These are phyloP conservation scores for Podosphaera xanthii DNA, from an alignment of 2,329 filamentous ascomycete genomes.

Conservation along the genomic window DNA sequence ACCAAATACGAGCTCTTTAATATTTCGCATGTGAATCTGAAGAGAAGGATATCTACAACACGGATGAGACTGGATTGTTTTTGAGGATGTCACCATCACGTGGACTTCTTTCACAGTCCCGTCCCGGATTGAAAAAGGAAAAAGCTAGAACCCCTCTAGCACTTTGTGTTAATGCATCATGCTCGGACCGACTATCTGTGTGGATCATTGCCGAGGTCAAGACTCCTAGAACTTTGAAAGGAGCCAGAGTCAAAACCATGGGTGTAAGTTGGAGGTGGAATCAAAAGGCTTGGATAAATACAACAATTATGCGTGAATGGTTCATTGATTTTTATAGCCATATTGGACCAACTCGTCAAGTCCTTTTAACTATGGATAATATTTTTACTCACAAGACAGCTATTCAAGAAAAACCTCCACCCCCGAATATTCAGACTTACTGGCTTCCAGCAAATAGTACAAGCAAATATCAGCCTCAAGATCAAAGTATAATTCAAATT, in stretches of 20 bases:
- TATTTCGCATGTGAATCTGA: background rate
- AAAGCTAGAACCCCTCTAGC: background rate
- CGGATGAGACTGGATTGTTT: background rate
- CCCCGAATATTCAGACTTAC: constrained; percentile 1
- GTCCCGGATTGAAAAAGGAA: background rate
- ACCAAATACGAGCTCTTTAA: background rate
- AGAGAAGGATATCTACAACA: constrained; percentile 1
- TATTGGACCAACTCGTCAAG: background rate
- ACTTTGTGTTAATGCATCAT: background rate
- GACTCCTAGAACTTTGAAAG: no score
- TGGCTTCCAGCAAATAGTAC: constrained; percentile 2
- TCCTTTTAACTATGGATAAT: constrained; percentile 2
- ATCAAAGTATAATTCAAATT: constrained; percentile 1
- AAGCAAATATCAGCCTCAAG: constrained; percentile 1
- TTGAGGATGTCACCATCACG: background rate
- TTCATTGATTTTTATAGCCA: no score
- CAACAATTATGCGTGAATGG: no score
- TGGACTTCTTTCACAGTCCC: constrained; percentile 20
- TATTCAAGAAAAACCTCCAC: background rate
- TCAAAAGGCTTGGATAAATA: no score
- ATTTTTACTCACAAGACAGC: constrained; percentile 1
- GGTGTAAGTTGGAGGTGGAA: no score
- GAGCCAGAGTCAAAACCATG: no score
- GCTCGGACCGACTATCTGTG: background rate
- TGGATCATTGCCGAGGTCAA: no score